Evolutionary conservation across 495 filamentous ascomycete species (phyloP), one percentile per base, ranked within the genome.

Genomic region (Podospora sp.): DNA sequence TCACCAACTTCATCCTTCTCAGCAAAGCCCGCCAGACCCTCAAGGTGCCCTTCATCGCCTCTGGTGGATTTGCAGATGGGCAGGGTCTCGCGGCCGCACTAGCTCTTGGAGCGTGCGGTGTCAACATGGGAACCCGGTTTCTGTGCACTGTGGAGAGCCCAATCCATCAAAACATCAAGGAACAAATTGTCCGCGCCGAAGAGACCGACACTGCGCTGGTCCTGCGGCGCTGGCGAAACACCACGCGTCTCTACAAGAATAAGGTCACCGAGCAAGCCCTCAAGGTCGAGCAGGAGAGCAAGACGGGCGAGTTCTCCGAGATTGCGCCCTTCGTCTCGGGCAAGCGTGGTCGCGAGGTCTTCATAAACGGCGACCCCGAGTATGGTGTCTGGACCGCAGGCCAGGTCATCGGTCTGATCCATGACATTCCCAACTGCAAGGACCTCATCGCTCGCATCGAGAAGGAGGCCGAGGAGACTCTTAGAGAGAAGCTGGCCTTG

Each of bases 1-100:
- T 99, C 78, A 97, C 95, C 69, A 99, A 99, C 79, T 95, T 98
- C 79, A 96, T 99, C 68, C 87, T 99, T 8, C 84, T 98, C 52
- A 89, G 87, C 77, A 85, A 92, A 52, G 95, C 95, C 40, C 84
- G 94, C 21, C 95, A 99, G 80, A 86, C 88, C 1, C 86, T 99
- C 53, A 86, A 85, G 27, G 87, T 93, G 29, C 95, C 95, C 5
- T 99, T 99, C 76, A 97, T 99, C 74, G 95, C 95, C 0, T 94
- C 91, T 0, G 95, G 95, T 36, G 95, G 95, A 7, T 97, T 98
- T 73, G 95, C 93, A 18, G 95, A 99, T 76, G 95, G 95, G 1
- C 88, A 97, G 69, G 95, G 95, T 6, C 83, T 99, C 21, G 95
- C 95, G 1, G 95, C 95, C 20, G 95, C 95, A n/a, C 78, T 99